Evolutionary conservation across 495 filamentous ascomycete species (phyloP), one percentile per base, ranked within the genome.

Genomic region (Trichoderma reesei): DNA sequence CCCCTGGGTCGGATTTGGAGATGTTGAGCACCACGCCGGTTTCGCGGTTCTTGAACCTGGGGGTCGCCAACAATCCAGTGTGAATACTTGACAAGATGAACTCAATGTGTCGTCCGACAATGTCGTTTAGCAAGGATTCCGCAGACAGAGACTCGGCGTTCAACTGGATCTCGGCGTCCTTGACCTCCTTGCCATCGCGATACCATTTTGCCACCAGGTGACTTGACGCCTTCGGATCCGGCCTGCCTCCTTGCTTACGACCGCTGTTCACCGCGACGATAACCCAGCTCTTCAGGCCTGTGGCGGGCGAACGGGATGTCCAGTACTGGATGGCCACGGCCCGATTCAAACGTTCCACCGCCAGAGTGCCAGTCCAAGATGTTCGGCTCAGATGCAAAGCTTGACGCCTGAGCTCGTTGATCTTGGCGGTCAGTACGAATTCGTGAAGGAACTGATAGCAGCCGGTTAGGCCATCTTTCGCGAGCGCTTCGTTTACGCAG

Each of bases 241-340:
- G 26, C 18, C 39, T 63, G 38, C 16, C 41, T 4, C 39, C 74
- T 16, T 65, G 69, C 56, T 71, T 74, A 68, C 75, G 84, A 46
- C 86, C 85, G 68, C 89, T 88, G 65, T 83, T 78, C 36, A 94
- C 78, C 2, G 90, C 91, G n/a, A 97, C 80, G 48, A 96, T 88
- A 56, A 98, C 79, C 92, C 94, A 98, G 72, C 85, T 94, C 76
- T 91, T 95, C 4, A 79, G 74, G 11, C 83, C 84, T 36, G 83
- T 76, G 20, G 74, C 71, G n/a, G 67, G 70, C 38, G 74, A 74
- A 63, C 83, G 83, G 44, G 84, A 79, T 18, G 82, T 73, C 94
- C 94, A 98, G 72, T 98, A 98, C 66, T 97, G 92, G 61, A 98
- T 80, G 14, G 91, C 83, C 64, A 98, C 76, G 16, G 86, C 86